phyloP scores from a whole-genome alignment of 2,329 filamentous ascomycete species.

The Ophiostoma fasciatum region DNA sequence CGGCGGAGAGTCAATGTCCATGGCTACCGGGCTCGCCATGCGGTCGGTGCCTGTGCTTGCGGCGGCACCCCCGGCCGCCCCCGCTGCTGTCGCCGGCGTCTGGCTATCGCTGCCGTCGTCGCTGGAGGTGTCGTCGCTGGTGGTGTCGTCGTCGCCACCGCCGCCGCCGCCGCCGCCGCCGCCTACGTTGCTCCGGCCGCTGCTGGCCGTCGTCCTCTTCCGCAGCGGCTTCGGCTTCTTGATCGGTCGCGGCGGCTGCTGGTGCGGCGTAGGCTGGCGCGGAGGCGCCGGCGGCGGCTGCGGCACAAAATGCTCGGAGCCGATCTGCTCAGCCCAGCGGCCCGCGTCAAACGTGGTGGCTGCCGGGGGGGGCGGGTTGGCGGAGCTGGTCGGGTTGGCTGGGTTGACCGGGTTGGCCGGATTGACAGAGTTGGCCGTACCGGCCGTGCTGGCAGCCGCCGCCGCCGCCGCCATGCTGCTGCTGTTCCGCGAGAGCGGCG shows the following conservation, averaged over 20 bases:
- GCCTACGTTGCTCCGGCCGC: slow-evolving; percentile 11
- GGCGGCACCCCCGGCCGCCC: not conserved
- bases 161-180: slow-evolving; percentile 28
- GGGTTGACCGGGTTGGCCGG: too few species aligned
- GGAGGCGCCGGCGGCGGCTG: slow-evolving; percentile 23
- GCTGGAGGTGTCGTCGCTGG: slow-evolving; percentile 12
- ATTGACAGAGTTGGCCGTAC: too few species aligned
- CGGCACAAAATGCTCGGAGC: slow-evolving; percentile 38
- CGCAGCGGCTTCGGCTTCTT: slow-evolving; percentile 48
- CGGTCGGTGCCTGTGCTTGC: not conserved
- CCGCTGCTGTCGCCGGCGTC: slow-evolving; percentile 9
- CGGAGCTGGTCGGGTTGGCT: too few species aligned
- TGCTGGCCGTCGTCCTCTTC: slow-evolving; percentile 13
- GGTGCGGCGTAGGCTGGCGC: slow-evolving; percentile 31
- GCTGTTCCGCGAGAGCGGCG: too few species aligned
- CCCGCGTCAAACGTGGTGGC: slow-evolving; percentile 40
- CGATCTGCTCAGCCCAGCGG: slow-evolving; percentile 40
- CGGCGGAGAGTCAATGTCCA: slow-evolving; percentile 48
- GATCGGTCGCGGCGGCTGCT: slow-evolving; percentile 21
- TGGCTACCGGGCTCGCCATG: slow-evolving; percentile 38
- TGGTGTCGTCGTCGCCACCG: slow-evolving; percentile 24
- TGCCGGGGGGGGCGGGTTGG: too few species aligned
- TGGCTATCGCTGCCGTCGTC: slow-evolving; percentile 22
- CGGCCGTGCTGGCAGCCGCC: slow-evolving; percentile 1
- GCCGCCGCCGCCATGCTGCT: not conserved